These are phyloP conservation scores for Rhizopogon salebrosus DNA, from an alignment of 768 basidiomycete genomes.

Conservation along the genomic window DNA sequence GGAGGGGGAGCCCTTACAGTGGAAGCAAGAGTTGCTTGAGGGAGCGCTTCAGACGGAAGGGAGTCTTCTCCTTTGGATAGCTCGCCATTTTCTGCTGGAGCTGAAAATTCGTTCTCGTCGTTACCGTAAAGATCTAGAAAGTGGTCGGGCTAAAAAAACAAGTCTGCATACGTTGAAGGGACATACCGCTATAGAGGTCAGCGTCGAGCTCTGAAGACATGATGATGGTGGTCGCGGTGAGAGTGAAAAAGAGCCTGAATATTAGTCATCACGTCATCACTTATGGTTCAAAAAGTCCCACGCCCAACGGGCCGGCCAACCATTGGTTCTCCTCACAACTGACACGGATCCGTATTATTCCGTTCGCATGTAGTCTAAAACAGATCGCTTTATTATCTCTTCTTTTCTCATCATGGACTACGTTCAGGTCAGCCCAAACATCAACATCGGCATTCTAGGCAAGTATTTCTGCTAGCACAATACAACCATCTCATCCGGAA, in stretches of 20 bases:
- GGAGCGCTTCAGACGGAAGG: constrained; percentile 21
- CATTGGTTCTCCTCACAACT: not conserved
- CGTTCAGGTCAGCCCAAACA: constrained; percentile 10
- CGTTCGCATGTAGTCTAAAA: not conserved
- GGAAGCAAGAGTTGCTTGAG: constrained; percentile 16
- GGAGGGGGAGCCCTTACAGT: constrained; percentile 12
- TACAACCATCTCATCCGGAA: not conserved
- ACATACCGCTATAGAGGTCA: constrained; percentile 83
- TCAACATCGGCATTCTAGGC: constrained; percentile 52
- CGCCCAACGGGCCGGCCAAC: constrained; percentile 11
- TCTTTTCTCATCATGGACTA: not conserved
- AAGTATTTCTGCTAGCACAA: constrained; percentile 10
- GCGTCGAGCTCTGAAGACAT: constrained; percentile 71
- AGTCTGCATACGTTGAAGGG: not conserved
- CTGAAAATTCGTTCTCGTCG: constrained; percentile 55
- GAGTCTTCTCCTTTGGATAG: constrained; percentile 21
- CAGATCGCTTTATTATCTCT: not conserved
- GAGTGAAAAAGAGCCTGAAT: constrained; percentile 17
- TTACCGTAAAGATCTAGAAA: constrained; percentile 56
- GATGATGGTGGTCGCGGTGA: constrained; percentile 31
- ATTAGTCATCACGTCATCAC: constrained; percentile 22
- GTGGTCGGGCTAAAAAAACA: not conserved
- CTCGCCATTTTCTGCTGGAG: constrained; percentile 37
- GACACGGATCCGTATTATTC: not conserved
- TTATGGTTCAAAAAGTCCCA: constrained; percentile 12